Percentiles rank a stretch among this genome's conserved stretches.
phyloP scores from a whole-genome alignment of 352 stramenopile species.

The Phytophthora crassamura region DNA sequence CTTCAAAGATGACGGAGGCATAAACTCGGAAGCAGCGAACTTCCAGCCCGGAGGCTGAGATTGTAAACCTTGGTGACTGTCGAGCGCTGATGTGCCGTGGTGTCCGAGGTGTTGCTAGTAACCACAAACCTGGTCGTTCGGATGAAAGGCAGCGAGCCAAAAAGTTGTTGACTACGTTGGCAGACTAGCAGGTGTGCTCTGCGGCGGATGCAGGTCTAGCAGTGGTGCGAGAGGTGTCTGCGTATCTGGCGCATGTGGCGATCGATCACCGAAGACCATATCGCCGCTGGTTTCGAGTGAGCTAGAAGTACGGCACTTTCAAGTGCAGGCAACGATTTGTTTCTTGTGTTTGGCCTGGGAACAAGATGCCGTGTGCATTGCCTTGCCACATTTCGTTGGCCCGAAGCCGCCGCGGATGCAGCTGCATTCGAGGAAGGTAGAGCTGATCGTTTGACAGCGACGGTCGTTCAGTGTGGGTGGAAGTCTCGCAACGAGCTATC shows the following conservation, averaged over 20 bases:
- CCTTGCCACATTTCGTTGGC: conserved; percentile 42
- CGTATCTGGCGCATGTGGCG: conserved; percentile 65
- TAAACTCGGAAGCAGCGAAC: neutral
- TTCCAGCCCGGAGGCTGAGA: conserved; percentile 14
- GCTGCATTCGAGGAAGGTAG: conserved; percentile 62
- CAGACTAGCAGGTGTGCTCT: conserved; percentile 55
- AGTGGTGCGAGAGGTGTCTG: conserved; percentile 38
- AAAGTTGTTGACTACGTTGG: conserved; percentile 57
- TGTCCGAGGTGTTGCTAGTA: conserved; percentile 49
- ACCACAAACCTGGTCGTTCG: conserved; percentile 63
- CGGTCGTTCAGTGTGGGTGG: conserved; percentile 60
- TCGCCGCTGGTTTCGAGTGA: conserved; percentile 57
- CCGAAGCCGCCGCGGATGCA: conserved; percentile 52
- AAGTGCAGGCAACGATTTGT: conserved; percentile 52
- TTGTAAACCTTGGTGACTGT: conserved; percentile 72
- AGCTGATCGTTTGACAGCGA: conserved; percentile 64
- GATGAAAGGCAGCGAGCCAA: conserved; percentile 62
- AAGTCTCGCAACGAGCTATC: conserved; percentile 28
- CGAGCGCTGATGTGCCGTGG: conserved; percentile 64
- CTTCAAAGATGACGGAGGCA: neutral
- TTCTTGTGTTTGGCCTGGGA: conserved; percentile 68
- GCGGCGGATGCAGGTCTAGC: conserved; percentile 45
- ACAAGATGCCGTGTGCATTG: conserved; percentile 64
- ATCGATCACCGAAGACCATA: conserved; percentile 58
- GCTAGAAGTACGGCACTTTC: conserved; percentile 49